Evolutionary conservation across 1,284 basidiomycete genomes (phyloP), one percentile per base, ranked within the genome.

Genomic region (Coniophora puteana): DNA sequence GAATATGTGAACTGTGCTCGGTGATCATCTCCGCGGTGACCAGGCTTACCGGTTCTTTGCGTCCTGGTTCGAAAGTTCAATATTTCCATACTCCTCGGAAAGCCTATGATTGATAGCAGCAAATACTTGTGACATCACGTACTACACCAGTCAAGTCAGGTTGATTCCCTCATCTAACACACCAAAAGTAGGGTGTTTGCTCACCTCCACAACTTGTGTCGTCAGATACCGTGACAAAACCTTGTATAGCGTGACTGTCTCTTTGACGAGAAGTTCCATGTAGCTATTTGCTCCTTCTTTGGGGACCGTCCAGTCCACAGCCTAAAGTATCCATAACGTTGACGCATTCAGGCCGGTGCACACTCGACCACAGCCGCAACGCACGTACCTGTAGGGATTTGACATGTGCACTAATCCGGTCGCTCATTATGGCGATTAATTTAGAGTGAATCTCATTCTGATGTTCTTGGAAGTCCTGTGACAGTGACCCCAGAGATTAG

Each of bases 391-490:
- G 82, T 41, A 94, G 69, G 20, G 82, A 71, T 57, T 81, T 83
- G 59, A 90, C 85, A 62, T 99, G 95, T 1, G 89, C 84, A 47
- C 74, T 82, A 35, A 99, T 71, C 38, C 95, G 80, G 66, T 99
- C 95, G 39, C 93, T 86, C 96, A 99, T 99, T 65, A 99, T 99
- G 26, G 93, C 89, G 38, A 99, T 88, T 40, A 99, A 76, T 69
- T 99, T 99, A 41, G 91, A 79, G 62, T 99, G 94, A 40, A 99
- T 97, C 70, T 99, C 96, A 60, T 94, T 92, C 67, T 99, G 96
- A 65, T 99, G 95, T 63, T 99, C 95, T 74, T 97, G 93, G 60
- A 90, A 98, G 64, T 99, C 96, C 86, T 92, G 49, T 41, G 33
- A n/a, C 23, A 28, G 6, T 26, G 16, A 23, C 17, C 10, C 8